Conservation (phyloP, 2,329 filamentous ascomycete genomes). For the Monosporascus sp. region DNA sequence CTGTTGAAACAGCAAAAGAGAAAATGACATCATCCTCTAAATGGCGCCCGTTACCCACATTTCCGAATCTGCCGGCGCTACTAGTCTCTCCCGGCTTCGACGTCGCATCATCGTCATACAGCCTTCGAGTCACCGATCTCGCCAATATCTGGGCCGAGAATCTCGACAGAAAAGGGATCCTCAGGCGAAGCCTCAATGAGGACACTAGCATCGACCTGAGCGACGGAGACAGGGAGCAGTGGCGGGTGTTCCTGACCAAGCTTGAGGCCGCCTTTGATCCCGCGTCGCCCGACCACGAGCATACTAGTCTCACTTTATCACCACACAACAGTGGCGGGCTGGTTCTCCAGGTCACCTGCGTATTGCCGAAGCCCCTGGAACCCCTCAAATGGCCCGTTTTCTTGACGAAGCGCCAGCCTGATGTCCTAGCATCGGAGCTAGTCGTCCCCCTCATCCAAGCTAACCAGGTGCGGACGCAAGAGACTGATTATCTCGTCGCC, state of each 20-base stretch:
- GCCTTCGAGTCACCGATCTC: constrained; percentile 64
- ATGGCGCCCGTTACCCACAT: constrained; percentile 46
- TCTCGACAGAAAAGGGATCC: constrained; percentile 56
- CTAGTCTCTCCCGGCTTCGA: constrained; percentile 55
- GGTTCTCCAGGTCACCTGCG: constrained; percentile 52
- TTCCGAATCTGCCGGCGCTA: constrained; percentile 49
- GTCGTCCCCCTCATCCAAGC: constrained; percentile 47
- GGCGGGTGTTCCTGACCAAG: constrained; percentile 61
- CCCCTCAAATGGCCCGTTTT: constrained; percentile 62
- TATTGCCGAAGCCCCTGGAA: constrained; percentile 57
- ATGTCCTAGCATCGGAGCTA: constrained; percentile 41
- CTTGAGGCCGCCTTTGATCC: constrained; percentile 48
- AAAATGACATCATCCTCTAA: constrained; percentile 21
- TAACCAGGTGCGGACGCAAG: constrained; percentile 33
- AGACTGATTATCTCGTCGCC: constrained; percentile 38
- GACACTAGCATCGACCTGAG: constrained; percentile 69
- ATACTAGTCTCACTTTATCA: constrained; percentile 41
- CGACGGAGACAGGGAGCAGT: constrained; percentile 59
- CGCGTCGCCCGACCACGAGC: constrained; percentile 37
- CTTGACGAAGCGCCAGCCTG: constrained; percentile 41
- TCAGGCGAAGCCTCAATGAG: constrained; percentile 54
- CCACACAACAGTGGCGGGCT: constrained; percentile 34
- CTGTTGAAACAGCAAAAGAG: background rate
- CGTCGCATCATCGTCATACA: constrained; percentile 48
- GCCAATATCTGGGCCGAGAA: constrained; percentile 68